These are phyloP conservation scores for Prunus armeniaca DNA, from an alignment of 306 rosid species.

Conservation along the genomic window DNA sequence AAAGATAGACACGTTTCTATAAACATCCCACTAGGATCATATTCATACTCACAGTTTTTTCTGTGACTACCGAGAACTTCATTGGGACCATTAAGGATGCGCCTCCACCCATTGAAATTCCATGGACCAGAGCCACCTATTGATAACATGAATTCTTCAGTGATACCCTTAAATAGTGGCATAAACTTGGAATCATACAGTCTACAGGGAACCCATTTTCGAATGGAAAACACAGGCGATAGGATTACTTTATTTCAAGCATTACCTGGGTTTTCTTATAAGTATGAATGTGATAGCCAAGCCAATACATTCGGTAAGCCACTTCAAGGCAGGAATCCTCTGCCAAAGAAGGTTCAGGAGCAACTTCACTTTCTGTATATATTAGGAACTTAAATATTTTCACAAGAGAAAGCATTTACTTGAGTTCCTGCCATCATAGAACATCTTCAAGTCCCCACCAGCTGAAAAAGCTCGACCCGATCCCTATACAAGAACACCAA, in stretches of 20 bases:
- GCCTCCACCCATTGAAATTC: slow-evolving; percentile 98
- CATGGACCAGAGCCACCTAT: slow-evolving; percentile 86
- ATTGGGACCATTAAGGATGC: slow-evolving; percentile 84
- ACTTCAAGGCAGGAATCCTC: slow-evolving; percentile 89
- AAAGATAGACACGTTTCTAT: neutral
- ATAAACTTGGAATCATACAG: neutral
- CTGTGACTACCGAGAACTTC: slow-evolving; percentile 88
- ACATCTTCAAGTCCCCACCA: slow-evolving; percentile 91
- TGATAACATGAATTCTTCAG: slow-evolving; percentile 13
- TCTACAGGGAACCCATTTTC: no score
- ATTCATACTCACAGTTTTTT: slow-evolving; percentile 76
- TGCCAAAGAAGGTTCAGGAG: slow-evolving; percentile 37
- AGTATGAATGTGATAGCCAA: slow-evolving; percentile 81
- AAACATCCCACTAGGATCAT: slow-evolving; percentile 17
- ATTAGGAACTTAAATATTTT: neutral
- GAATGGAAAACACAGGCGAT: no score
- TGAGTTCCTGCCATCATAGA: slow-evolving; percentile 65
- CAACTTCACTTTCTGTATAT: neutral
- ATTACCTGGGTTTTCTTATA: slow-evolving; percentile 85
- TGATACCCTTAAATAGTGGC: slow-evolving; percentile 7
- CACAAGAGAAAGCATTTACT: slow-evolving; percentile 38
- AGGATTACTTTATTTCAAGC: neutral
- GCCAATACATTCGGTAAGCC: slow-evolving; percentile 91
- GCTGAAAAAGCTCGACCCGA: slow-evolving; percentile 92
- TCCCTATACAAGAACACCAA: slow-evolving; percentile 47